phyloP scores from a whole-genome alignment of 106 monocot species.

The Acorus gramineus region DNA sequence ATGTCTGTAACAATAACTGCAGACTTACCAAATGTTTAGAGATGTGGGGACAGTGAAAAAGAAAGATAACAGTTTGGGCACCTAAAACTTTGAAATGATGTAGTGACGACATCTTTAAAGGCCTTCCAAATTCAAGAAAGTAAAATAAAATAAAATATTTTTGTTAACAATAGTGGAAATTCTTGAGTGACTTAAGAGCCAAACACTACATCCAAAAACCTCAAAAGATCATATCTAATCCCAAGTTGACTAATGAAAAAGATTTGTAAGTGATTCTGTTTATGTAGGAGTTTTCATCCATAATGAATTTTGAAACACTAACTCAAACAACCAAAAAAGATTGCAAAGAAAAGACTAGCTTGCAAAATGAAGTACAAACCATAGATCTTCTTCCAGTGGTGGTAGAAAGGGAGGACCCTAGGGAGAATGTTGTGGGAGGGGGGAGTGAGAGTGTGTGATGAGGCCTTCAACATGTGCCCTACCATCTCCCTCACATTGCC shows the following conservation, averaged over 20 bases:
- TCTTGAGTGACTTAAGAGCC: too few species aligned
- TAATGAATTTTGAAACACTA: too few species aligned
- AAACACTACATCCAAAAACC: too few species aligned
- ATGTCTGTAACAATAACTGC: too few species aligned
- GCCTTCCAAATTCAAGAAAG: too few species aligned
- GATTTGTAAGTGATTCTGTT: too few species aligned
- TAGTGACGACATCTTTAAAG: constrained; percentile 9
- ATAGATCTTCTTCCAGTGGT: constrained; percentile 91
- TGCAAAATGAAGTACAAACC: constrained; percentile 20
- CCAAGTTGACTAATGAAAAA: too few species aligned
- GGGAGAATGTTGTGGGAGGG: constrained; percentile 76
- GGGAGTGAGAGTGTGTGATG: constrained; percentile 42
- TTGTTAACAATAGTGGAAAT: neutral
- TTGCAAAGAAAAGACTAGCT: too few species aligned
- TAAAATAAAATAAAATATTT: too few species aligned
- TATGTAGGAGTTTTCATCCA: too few species aligned
- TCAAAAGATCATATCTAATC: too few species aligned
- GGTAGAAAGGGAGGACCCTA: constrained; percentile 81
- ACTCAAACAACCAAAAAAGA: neutral
- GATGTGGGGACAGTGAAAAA: constrained; percentile 15
- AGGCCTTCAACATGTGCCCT: constrained; percentile 45
- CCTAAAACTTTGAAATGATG: constrained; percentile 1
- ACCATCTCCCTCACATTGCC: constrained; percentile 74
- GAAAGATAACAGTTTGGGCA: constrained; percentile 17
- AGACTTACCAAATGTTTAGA: too few species aligned